Evolutionary conservation across 768 basidiomycete genomes (phyloP), one percentile per base, ranked within the genome.

Genomic region (Mycena olivaceomarginata): DNA sequence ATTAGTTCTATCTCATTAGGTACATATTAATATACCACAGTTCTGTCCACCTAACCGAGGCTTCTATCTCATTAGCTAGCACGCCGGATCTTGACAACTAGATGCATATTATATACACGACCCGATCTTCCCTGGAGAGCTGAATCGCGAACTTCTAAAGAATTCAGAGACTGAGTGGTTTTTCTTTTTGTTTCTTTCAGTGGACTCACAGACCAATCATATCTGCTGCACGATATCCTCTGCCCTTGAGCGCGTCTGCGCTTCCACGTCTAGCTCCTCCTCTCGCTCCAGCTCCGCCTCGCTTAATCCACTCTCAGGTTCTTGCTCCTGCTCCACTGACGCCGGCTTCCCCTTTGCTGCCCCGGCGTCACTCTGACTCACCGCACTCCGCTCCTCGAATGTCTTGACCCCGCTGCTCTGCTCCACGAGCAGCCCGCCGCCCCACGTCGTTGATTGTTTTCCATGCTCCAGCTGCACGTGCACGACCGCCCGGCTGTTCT

Each of bases 231-330:
- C 31, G 4, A 31, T 31, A 31, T 31, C 31, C 31, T 31, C 31
- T 31, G 46, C 51, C 66, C 48, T 45, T 37, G 66, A 66, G 65
- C 45, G 65, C 46, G 39, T 37, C 37, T 62, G 60, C 60, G 8
- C 20, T 10, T 39, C 60, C 31, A 41, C 60, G 6, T 62, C 60
- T 22, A 9, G 5, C 31, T 62, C 60, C 20, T 22, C n/a, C 60
- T 62, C 37, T 5, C 37, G 5, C 60, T 39, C 60, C 37, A 1
- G 37, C 60, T 62, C 60, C 37, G 5, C 60, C 60, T 62, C 13
- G 20, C 60, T 62, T 39, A 22, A 62, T 13, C 37, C 60, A 62
- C 60, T 39, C 60, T 62, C 31, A 31, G 31, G 31, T 39, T 62
- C 60, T 31, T 31, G 31, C 31, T 31, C 31, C 31, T 31, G 31